phyloP scores from a whole-genome alignment of 306 rosid genomes.

The Fragaria ananassa region DNA sequence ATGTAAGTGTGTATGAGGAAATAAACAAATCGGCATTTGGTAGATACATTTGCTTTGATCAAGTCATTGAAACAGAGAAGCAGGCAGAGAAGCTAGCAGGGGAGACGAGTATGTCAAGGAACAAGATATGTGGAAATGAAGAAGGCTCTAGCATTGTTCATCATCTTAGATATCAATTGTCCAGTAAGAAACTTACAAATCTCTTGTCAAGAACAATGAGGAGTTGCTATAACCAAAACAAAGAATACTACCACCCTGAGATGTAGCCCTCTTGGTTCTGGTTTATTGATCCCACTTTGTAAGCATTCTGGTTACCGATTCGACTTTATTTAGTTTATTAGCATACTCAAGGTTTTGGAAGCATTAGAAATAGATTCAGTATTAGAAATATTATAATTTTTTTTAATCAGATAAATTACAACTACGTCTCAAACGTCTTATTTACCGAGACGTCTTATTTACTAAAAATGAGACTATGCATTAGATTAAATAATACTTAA shows the following conservation, averaged over 20 bases:
- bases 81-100: conserved; percentile 62
- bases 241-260: neutral
- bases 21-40: conserved; percentile 57
- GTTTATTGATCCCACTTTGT: neutral
- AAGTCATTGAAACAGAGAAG: conserved; percentile 29
- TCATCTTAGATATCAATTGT: conserved; percentile 36
- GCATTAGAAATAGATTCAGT: too few relatives aligned
- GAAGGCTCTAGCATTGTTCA: neutral
- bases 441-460: too few relatives aligned
- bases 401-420: too few relatives aligned
- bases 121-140: conserved; percentile 45
- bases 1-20: conserved; percentile 55
- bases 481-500: too few relatives aligned
- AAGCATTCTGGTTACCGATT: too few relatives aligned
- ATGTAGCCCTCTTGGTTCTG: neutral
- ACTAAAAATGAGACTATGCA: too few relatives aligned
- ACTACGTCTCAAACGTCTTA: too few relatives aligned
- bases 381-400: too few relatives aligned
- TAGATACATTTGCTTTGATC: conserved; percentile 74
- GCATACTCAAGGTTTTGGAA: too few relatives aligned
- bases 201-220: conserved; percentile 48
- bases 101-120: conserved; percentile 32
- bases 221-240: conserved; percentile 34
- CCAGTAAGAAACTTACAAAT: conserved; percentile 49
- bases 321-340: too few relatives aligned